Base-by-base conservation (phyloP, 371 early-diverging fungal species). In the Apophysomyces trapeziformis region DNA sequence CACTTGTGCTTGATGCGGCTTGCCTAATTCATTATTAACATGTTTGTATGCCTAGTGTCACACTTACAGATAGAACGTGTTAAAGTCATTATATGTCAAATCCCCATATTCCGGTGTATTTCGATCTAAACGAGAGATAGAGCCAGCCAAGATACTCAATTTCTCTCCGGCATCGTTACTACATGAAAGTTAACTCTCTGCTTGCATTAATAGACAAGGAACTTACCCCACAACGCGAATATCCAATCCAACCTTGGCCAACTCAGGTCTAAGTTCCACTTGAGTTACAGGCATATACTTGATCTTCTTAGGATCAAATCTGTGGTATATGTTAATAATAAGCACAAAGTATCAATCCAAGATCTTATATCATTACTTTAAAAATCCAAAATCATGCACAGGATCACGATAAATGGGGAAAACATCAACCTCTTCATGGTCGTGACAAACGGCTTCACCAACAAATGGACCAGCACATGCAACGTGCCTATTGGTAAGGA, bases 141-240 rank as follows among this genome's bases (percentile, higher is more conserved):
- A 89, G 39, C 96, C 96, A 0, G 93, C 88, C 69, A 95, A 77
- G 68, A 96, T 95, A 43, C 91, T 90, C 32, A 96, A 82, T 73
- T 97, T 95, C 74, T 97, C 96, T 63, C 95, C 95, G 16, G 94
- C 95, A 76, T 97, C 96, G 74, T 95, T 96, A 76, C 82, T 82
- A 65, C 11, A 21, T 7, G 41, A 63, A 1, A 54, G 37, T 26
- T 36, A 62, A n/a, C 35, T 21, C 16, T 16, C 38, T 45, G 32
- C 35, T 38, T 12, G 13, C 7, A 36, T 32, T n/a, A n/a, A 45
- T 16, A 58, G 11, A 47, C 13, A 26, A 26, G 32, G 32, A 36
- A 63, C 44, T 73, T 77, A 82, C 83, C 96, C 97, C 45, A 96
- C 94, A 8, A 97, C 93, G 7, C 95, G 88, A 72, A 97, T 93